phyloP scores from a whole-genome alignment of 2,329 filamentous ascomycete species.

The Aquanectria penicillioides region DNA sequence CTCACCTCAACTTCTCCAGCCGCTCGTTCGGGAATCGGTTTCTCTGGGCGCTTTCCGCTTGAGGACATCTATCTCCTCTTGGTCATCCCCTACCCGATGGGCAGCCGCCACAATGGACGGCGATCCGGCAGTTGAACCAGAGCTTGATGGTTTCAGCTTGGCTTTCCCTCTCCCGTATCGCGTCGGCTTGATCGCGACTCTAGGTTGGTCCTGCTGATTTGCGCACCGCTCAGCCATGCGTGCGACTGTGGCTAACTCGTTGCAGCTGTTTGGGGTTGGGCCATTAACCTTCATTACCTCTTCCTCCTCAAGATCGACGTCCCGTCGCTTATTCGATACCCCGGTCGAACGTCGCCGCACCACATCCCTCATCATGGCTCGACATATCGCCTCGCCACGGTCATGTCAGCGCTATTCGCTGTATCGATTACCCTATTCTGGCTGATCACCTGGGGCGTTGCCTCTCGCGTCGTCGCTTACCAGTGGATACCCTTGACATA shows the following conservation, averaged over 20 bases:
- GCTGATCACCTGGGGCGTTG: slow-evolving; percentile 77
- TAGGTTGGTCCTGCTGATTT: slow-evolving; percentile 68
- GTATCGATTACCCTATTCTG: slow-evolving; percentile 85
- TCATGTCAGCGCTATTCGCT: slow-evolving; percentile 76
- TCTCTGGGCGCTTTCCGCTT: slow-evolving; percentile 14
- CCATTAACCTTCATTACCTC: slow-evolving; percentile 89
- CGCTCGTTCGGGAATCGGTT: slow-evolving; percentile 26
- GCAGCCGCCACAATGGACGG: slow-evolving; percentile 68
- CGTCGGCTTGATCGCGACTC: slow-evolving; percentile 83
- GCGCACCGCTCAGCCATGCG: neutral
- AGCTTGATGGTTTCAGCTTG: slow-evolving; percentile 87
- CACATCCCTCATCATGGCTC: slow-evolving; percentile 82
- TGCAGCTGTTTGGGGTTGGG: slow-evolving; percentile 94
- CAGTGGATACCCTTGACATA: slow-evolving; percentile 89
- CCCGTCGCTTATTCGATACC: slow-evolving; percentile 86
- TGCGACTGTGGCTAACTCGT: slow-evolving; percentile 18
- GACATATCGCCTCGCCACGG: slow-evolving; percentile 84
- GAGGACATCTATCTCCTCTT: slow-evolving; percentile 9
- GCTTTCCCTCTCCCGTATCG: slow-evolving; percentile 90
- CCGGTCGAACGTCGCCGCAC: slow-evolving; percentile 74
- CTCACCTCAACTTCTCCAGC: slow-evolving; percentile 7
- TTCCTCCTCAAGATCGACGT: slow-evolving; percentile 85
- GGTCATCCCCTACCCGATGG: slow-evolving; percentile 32
- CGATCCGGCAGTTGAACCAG: slow-evolving; percentile 74
- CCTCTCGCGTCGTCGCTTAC: slow-evolving; percentile 76